Evolutionary conservation across 148 eudicot species (phyloP).

Genomic region (Oxyria digyna): DNA sequence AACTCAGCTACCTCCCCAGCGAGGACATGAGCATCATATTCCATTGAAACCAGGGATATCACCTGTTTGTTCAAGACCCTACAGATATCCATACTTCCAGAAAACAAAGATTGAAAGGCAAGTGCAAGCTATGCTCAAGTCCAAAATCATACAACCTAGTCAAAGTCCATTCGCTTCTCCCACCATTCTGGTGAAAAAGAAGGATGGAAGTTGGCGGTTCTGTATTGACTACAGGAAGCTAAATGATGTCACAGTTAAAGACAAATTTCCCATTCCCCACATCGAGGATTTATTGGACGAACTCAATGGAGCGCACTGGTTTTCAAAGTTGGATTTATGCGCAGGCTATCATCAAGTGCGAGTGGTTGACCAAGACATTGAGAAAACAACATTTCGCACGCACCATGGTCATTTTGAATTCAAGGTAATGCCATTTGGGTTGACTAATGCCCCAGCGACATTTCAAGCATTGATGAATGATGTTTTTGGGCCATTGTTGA

Average conservation of each 20-base stretch:
- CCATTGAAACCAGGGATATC: background rate
- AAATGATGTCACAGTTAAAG: background rate
- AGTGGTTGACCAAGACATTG: background rate
- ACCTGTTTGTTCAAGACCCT: background rate
- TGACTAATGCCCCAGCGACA: background rate
- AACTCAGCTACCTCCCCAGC: background rate
- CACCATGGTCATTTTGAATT: conserved; percentile 3
- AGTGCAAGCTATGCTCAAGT: background rate
- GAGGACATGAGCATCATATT: background rate
- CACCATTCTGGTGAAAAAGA: background rate
- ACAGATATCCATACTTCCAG: background rate
- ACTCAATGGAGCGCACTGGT: background rate
- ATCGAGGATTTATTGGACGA: background rate
- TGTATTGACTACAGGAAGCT: background rate
- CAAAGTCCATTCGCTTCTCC: background rate
- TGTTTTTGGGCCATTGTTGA: background rate
- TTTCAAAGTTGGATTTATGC: background rate
- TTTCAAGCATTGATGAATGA: background rate
- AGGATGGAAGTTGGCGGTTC: background rate
- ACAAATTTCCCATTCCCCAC: background rate
- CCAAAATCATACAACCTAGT: background rate
- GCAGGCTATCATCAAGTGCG: background rate
- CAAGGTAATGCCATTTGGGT: background rate
- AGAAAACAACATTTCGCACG: background rate
- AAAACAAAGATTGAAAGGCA: background rate